Percentiles rank a stretch among this genome's conserved stretches.
phyloP scores from a whole-genome alignment of 1,284 basidiomycete species.

The Rhizopogon parksii region DNA sequence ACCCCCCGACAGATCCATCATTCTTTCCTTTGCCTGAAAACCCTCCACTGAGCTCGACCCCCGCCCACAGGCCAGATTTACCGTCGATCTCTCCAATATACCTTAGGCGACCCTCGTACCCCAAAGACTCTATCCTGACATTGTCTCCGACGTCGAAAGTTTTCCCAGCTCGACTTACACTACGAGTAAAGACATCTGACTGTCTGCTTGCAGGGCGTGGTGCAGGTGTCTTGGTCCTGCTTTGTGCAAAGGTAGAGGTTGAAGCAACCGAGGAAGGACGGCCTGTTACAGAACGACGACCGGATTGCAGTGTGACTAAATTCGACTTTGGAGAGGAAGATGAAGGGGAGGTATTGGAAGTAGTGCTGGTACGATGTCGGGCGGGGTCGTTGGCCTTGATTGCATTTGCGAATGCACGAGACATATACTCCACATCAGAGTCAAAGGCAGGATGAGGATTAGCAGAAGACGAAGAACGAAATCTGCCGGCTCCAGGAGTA shows the following conservation, averaged over 20 bases:
- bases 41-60: slow-evolving; percentile 81
- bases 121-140: slow-evolving; percentile 79
- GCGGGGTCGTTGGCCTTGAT: slow-evolving; percentile 73
- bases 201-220: slow-evolving; percentile 53
- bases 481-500: slow-evolving; percentile 50
- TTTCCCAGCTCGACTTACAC: slow-evolving; percentile 36
- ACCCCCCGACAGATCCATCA: slow-evolving; percentile 87
- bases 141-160: slow-evolving; percentile 68
- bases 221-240: slow-evolving; percentile 48
- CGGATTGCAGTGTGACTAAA: slow-evolving; percentile 26
- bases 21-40: slow-evolving; percentile 95
- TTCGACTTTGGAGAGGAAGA: slow-evolving; percentile 41
- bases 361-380: slow-evolving; percentile 44
- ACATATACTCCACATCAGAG: slow-evolving; percentile 48
- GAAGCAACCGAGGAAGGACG: slow-evolving; percentile 48
- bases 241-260: slow-evolving; percentile 26
- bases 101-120: slow-evolving; percentile 75
- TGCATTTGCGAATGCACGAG: slow-evolving; percentile 66
- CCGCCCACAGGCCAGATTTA: slow-evolving; percentile 85
- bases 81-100: slow-evolving; percentile 81
- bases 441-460: slow-evolving; percentile 28
- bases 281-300: slow-evolving; percentile 35
- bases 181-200: slow-evolving; percentile 48
- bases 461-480: slow-evolving; percentile 55
- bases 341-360: slow-evolving; percentile 36